phyloP scores from a whole-genome alignment of 139 green algal genomes.

The Chlamydomonas asymmetrica region DNA sequence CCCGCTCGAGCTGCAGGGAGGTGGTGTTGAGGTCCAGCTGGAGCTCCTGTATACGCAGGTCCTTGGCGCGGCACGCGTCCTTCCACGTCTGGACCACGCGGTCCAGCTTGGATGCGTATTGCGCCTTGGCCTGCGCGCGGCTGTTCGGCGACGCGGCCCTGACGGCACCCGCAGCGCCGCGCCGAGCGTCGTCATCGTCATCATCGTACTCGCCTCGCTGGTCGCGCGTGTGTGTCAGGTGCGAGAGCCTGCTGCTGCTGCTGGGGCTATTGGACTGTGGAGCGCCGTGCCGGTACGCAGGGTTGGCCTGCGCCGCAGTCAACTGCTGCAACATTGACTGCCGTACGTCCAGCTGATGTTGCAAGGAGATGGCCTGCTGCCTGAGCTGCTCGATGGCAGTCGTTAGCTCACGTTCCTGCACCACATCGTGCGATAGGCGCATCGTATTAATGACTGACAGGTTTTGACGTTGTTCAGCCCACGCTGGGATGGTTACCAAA shows the following conservation, averaged over 20 bases:
- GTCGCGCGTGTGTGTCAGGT: too few relatives aligned
- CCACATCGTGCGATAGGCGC: too few relatives aligned
- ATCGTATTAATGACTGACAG: too few relatives aligned
- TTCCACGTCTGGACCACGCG: slow-evolving; percentile 21
- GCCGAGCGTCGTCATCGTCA: too few relatives aligned
- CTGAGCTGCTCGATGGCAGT: slow-evolving; percentile 5
- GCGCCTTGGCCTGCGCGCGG: slow-evolving; percentile 11
- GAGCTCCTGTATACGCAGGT: slow-evolving; percentile 17
- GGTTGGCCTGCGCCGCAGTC: slow-evolving; percentile 2
- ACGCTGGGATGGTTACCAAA: too few relatives aligned
- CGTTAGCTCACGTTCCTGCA: slow-evolving; percentile 17
- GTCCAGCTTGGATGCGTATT: slow-evolving; percentile 18
- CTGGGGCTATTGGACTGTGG: too few relatives aligned
- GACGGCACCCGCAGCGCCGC: too few relatives aligned
- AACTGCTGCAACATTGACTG: slow-evolving; percentile 19
- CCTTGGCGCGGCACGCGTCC: slow-evolving; percentile 26
- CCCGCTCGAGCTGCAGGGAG: slow-evolving; percentile 8
- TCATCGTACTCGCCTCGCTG: too few relatives aligned
- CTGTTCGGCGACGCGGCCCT: too few relatives aligned
- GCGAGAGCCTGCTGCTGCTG: too few relatives aligned
- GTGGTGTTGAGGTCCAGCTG: slow-evolving; percentile 17
- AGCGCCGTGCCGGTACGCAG: too few relatives aligned
- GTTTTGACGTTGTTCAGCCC: too few relatives aligned
- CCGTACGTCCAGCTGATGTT: slow-evolving; percentile 28
- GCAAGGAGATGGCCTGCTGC: slow-evolving; percentile 10